Evolutionary conservation across 2,329 filamentous ascomycete genomes (phyloP).

Genomic region (Arthroderma sp.): DNA sequence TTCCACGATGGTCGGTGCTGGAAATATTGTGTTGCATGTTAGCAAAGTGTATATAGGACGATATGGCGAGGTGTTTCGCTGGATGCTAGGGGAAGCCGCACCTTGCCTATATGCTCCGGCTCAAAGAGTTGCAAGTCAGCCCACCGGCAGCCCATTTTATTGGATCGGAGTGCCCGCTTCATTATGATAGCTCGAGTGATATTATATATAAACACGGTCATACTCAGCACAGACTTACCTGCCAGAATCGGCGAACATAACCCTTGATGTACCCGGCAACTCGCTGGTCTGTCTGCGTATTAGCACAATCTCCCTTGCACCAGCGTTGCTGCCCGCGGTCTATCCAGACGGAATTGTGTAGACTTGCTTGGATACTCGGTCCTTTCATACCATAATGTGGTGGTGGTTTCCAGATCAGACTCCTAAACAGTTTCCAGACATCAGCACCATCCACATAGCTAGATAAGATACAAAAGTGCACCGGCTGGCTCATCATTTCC

Average conservation of each 20-base stretch:
- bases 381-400: constrained; percentile 74
- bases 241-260: constrained; percentile 95
- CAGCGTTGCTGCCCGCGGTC: not conserved
- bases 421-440: constrained; percentile 42
- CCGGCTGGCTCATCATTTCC: not conserved
- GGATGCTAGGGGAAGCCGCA: not conserved
- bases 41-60: not conserved
- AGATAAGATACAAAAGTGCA: no score
- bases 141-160: not conserved
- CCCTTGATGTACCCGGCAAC: constrained; percentile 84
- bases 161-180: not conserved
- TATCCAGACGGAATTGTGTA: not conserved
- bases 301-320: not conserved
- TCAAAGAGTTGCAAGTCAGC: not conserved
- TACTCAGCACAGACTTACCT: constrained; percentile 48
- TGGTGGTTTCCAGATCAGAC: constrained; percentile 95
- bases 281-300: constrained; percentile 52
- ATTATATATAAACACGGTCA: not conserved
- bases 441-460: not conserved
- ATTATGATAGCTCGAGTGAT: not conserved
- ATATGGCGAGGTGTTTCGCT: not conserved
- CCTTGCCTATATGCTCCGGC: constrained; percentile 5
- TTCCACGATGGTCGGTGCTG: constrained; percentile 91
- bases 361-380: not conserved
- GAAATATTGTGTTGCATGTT: constrained; percentile 1